Evolutionary conservation across 2,329 filamentous ascomycete genomes (phyloP).

Genomic region (Bipolaris bicolor): DNA sequence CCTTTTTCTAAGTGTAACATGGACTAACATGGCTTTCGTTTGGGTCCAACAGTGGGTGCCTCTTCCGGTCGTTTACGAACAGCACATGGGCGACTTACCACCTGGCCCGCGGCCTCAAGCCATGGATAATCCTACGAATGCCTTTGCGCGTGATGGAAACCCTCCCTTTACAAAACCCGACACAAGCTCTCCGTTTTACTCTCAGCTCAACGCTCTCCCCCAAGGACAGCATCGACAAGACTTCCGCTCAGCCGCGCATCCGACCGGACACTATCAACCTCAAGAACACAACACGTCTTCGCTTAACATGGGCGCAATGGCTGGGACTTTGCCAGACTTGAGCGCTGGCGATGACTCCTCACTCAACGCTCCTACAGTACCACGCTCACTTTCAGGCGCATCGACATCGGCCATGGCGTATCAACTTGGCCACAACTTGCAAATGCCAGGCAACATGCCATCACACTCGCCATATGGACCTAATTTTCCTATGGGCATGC

Average conservation of each 20-base stretch:
- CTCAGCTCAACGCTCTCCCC: conserved; percentile 45
- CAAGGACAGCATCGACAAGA: conserved; percentile 39
- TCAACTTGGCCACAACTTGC: conserved; percentile 48
- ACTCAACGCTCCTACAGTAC: conserved; percentile 29
- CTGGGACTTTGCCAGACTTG: conserved; percentile 47
- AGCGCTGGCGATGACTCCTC: conserved; percentile 26
- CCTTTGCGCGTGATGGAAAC: conserved; percentile 36
- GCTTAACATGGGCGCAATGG: conserved; percentile 48
- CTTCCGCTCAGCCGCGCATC: conserved; percentile 35
- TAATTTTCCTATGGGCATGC: conserved; percentile 35
- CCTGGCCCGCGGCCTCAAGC: conserved; percentile 37
- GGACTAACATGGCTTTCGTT: conserved; percentile 51
- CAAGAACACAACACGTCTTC: conserved; percentile 37
- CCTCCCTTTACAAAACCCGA: conserved; percentile 30
- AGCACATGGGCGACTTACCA: conserved; percentile 51
- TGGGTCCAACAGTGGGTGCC: conserved; percentile 54
- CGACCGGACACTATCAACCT: conserved; percentile 28
- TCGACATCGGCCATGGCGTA: conserved; percentile 51
- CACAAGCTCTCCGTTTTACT: conserved; percentile 44
- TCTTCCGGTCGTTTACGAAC: conserved; percentile 48
- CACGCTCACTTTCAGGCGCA: conserved; percentile 45
- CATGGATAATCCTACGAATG: conserved; percentile 39
- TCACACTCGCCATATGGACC: conserved; percentile 36
- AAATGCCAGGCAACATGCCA: conserved; percentile 36
- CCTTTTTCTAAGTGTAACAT: conserved; percentile 35